These are phyloP conservation scores for Pterocarpus santalinus DNA, from an alignment of 306 rosid species.

Conservation along the genomic window DNA sequence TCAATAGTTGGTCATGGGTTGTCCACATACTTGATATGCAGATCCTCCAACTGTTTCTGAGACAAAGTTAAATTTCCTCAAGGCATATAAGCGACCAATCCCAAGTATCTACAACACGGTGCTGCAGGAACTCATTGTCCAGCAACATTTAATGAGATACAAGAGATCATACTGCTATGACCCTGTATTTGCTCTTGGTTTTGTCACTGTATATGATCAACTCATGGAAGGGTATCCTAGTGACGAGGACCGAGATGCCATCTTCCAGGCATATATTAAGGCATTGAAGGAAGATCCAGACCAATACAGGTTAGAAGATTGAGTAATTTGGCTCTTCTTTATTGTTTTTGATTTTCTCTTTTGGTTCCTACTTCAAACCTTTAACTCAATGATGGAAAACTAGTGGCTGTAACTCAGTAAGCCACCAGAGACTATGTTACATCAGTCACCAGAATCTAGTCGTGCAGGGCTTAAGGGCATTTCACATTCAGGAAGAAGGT, in stretches of 20 bases:
- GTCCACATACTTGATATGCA: constrained; percentile 52
- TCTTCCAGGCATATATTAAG: constrained; percentile 81
- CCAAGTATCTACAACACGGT: constrained; percentile 88
- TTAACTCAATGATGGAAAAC: background rate
- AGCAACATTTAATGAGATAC: constrained; percentile 88
- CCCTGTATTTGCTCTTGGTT: constrained; percentile 92
- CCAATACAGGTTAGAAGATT: constrained; percentile 73
- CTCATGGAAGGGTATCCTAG: constrained; percentile 96
- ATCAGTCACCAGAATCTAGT: background rate
- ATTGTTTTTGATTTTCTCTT: background rate
- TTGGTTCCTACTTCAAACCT: background rate
- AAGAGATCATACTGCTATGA: constrained; percentile 84
- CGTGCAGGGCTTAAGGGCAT: background rate
- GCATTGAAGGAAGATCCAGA: constrained; percentile 90
- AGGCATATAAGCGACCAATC: constrained; percentile 84
- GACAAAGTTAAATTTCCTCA: constrained; percentile 85
- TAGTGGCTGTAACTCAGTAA: background rate
- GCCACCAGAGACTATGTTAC: constrained; percentile 27
- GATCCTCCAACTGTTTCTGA: constrained; percentile 75
- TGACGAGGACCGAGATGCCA: constrained; percentile 82
- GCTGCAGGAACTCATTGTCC: constrained; percentile 93
- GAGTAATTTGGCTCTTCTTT: constrained; percentile 17
- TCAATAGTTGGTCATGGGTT: constrained; percentile 29
- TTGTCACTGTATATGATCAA: constrained; percentile 86
- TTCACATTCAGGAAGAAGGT: background rate